Conservation (phyloP, 257 asterid genomes). For the Oldenlandia corymbosa region DNA sequence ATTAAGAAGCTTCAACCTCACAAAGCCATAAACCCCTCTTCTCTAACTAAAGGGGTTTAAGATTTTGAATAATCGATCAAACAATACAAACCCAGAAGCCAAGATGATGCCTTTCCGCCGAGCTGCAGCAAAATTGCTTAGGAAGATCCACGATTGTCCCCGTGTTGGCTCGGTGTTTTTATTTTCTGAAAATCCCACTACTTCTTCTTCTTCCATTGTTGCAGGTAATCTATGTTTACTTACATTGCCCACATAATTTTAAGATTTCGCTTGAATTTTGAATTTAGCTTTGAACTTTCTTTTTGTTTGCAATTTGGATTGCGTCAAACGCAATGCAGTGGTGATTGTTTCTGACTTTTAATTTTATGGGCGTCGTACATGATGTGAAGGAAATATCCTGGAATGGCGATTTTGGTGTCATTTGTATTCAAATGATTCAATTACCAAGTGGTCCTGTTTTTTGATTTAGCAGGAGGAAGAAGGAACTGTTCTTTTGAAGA, state of each 20-base stretch:
- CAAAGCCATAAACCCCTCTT: background rate
- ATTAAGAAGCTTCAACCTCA: too few species aligned
- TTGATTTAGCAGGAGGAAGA: conserved; percentile 35
- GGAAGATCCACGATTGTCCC: conserved; percentile 30
- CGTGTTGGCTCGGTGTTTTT: background rate
- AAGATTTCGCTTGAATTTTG: background rate
- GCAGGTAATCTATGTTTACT: conserved; percentile 35
- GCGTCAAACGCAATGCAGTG: background rate
- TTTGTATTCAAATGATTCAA: background rate
- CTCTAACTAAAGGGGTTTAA: background rate
- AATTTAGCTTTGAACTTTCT: background rate
- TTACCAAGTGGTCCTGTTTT: background rate
- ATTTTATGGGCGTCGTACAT: background rate
- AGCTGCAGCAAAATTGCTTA: conserved; percentile 29
- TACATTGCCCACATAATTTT: background rate
- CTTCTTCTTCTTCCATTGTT: conserved; percentile 18
- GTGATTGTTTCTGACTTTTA: too few species aligned
- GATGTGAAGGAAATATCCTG: background rate
- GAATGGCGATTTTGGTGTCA: background rate
- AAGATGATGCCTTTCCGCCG: conserved; percentile 40
- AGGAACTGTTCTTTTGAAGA: conserved; percentile 21
- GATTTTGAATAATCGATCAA: background rate
- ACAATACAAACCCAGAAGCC: background rate
- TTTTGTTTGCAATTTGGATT: background rate
- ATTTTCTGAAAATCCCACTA: conserved; percentile 20